Percentiles rank a stretch among this genome's conserved stretches.
Evolutionary conservation across 2,329 filamentous ascomycete species (phyloP).

Genomic region (Elsinoe batatas): DNA sequence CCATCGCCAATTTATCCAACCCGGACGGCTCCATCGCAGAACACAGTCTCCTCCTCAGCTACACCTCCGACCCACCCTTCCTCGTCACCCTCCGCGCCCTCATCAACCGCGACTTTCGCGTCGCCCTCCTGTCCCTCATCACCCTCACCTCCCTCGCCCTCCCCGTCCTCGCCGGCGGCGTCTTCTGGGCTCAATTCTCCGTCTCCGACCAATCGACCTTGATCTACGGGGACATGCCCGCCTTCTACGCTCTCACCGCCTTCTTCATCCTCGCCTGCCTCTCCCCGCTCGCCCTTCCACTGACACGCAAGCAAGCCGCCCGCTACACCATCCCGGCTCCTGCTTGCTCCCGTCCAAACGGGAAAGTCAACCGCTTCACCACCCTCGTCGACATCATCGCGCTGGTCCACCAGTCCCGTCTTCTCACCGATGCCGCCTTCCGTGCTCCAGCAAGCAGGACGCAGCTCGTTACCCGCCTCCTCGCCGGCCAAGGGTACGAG

Average conservation of each 20-base stretch:
- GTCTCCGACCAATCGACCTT: conserved; percentile 39
- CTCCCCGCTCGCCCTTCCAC: conserved; percentile 53
- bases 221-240: conserved; percentile 64
- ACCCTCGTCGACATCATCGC: conserved; percentile 68
- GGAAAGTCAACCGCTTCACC: conserved; percentile 60
- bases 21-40: conserved; percentile 52
- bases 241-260: conserved; percentile 61
- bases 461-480: conserved; percentile 60
- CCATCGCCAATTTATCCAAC: conserved; percentile 55
- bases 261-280: conserved; percentile 63
- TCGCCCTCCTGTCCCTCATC: conserved; percentile 52
- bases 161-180: conserved; percentile 57
- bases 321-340: conserved; percentile 51
- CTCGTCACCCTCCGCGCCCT: conserved; percentile 49
- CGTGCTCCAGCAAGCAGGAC: conserved; percentile 54
- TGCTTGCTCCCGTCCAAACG: conserved; percentile 46
- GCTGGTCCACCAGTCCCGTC: conserved; percentile 63
- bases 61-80: conserved; percentile 56
- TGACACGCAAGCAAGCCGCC: conserved; percentile 43
- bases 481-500: conserved; percentile 41
- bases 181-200: conserved; percentile 64
- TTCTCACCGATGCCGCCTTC: conserved; percentile 65
- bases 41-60: conserved; percentile 58
- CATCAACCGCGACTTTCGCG: conserved; percentile 53
- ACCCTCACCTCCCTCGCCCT: conserved; percentile 51